Base-by-base conservation (phyloP, 805 yeast genomes). In the Saccharomycopsis javanensis region DNA sequence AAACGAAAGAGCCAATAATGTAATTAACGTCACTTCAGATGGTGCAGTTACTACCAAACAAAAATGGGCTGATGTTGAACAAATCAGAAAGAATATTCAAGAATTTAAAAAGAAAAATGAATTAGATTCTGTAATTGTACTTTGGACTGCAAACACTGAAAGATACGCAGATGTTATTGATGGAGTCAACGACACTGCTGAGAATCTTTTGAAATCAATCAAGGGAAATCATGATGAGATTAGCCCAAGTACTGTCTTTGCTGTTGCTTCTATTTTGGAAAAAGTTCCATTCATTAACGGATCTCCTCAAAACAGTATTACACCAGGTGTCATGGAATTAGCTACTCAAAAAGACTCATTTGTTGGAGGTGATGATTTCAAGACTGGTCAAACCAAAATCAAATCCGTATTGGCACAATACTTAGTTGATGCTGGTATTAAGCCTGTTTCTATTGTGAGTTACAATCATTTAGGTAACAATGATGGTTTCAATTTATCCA, bases 121-220 rank as follows among this genome's bases (percentile, higher is more conserved):
- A 38, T 81, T 91, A 66, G 97, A 91, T 71, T 86, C 85, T 69
- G 95, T 92, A 57, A 82, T 91, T 68, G 87, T 92, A 51, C 77
- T 91, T 67, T 91, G 98, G 98, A 90, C 97, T 50, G 98, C 98
- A 57, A 92, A 91, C 75, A 91, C 98, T 57, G 98, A 91, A 75
- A 83, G 97, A 69, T 90, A 86, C 70, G 81, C 95, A 50, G 91
- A 86, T 45, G 68, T 92, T 48, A 72, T 83, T 50, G 75, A 77
- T 4, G 94, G 95, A 59, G 88, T 92, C 62, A 90, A 91, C 68
- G 97, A 91, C 71, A 87, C 92, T 28, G 83, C 89, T 55, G 96
- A 86, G 42, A 86, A 87, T 72, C 75, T 91, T 68, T 64, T 91
- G 63, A 72, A 76, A 54, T 69, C 96, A 18, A 82, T 91, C 71